Conservation (phyloP, 768 basidiomycete genomes). For the Russula sp. region DNA sequence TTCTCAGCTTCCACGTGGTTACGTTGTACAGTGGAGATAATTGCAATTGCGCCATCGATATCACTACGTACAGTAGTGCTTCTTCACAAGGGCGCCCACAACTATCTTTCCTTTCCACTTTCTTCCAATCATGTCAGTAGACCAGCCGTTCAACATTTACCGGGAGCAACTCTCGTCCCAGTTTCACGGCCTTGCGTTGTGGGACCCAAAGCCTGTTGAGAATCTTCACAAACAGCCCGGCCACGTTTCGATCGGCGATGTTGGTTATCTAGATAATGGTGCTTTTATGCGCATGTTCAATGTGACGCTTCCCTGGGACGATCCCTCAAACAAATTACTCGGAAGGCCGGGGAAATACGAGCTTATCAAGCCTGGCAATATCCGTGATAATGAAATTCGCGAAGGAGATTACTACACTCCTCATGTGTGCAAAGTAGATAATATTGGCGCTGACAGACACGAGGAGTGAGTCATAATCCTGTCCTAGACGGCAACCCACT, state of each 20-base stretch:
- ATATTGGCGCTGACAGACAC: not conserved
- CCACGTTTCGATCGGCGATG: conserved; percentile 27
- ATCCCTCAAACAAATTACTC: not conserved
- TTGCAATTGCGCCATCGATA: too few species aligned
- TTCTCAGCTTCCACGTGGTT: conserved; percentile 29
- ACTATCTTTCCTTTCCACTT: too few species aligned
- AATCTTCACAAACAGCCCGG: too few species aligned
- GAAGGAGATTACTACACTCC: not conserved
- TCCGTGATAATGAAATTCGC: not conserved
- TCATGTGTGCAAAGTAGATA: not conserved
- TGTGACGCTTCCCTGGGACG: not conserved
- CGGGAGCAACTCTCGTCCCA: too few species aligned
- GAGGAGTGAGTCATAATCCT: not conserved
- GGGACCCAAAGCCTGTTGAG: too few species aligned
- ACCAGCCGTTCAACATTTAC: too few species aligned
- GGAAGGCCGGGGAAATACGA: not conserved
- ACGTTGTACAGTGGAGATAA: too few species aligned
- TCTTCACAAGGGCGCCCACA: too few species aligned
- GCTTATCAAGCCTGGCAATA: not conserved
- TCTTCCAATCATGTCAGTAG: too few species aligned
- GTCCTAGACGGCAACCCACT: too few species aligned
- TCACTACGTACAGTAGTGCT: too few species aligned
- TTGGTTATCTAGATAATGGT: conserved; percentile 28
- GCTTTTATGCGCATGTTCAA: conserved; percentile 29
- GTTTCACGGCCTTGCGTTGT: too few species aligned